Percentiles rank a stretch among this genome's conserved stretches.
These are phyloP conservation scores for Inosperma sp. DNA, from an alignment of 768 basidiomycete genomes.

Conservation along the genomic window DNA sequence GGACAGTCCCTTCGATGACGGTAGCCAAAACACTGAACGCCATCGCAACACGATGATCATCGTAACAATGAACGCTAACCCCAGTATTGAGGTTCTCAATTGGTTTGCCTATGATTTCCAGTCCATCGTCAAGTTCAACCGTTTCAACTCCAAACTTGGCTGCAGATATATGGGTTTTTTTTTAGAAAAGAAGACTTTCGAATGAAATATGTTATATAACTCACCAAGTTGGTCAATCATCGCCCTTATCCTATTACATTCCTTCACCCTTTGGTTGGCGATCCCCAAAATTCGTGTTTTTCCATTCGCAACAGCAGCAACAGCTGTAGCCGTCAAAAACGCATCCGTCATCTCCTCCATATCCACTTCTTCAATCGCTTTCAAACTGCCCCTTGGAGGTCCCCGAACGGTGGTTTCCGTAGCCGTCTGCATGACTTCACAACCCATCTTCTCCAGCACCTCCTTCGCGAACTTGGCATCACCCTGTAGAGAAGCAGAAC, in stretches of 20 bases:
- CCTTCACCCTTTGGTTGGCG: conserved; percentile 97
- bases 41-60: conserved; percentile 99
- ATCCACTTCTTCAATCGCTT: conserved; percentile 81
- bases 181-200: not conserved
- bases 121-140: conserved; percentile 87
- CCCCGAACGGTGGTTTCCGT: conserved; percentile 90
- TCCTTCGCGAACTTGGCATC: conserved; percentile 94
- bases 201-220: conserved; percentile 20
- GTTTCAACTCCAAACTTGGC: conserved; percentile 95
- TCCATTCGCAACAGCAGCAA: conserved; percentile 76
- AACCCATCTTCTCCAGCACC: conserved; percentile 94
- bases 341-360: conserved; percentile 99
- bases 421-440: conserved; percentile 80
- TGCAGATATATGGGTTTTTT: too few relatives aligned
- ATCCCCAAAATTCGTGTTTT: conserved; percentile 88
- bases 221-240: conserved; percentile 94
- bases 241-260: conserved; percentile 93
- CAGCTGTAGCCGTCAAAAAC: conserved; percentile 89
- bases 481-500: conserved; percentile 88
- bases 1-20: conserved; percentile 64
- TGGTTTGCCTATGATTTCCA: conserved; percentile 81
- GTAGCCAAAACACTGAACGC: conserved; percentile 88
- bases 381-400: conserved; percentile 75
- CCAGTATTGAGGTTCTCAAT: conserved; percentile 58
- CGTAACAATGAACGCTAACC: conserved; percentile 91